These are phyloP conservation scores for Diplodia intermedia DNA, from an alignment of 2,329 filamentous ascomycete species.

Conservation along the genomic window DNA sequence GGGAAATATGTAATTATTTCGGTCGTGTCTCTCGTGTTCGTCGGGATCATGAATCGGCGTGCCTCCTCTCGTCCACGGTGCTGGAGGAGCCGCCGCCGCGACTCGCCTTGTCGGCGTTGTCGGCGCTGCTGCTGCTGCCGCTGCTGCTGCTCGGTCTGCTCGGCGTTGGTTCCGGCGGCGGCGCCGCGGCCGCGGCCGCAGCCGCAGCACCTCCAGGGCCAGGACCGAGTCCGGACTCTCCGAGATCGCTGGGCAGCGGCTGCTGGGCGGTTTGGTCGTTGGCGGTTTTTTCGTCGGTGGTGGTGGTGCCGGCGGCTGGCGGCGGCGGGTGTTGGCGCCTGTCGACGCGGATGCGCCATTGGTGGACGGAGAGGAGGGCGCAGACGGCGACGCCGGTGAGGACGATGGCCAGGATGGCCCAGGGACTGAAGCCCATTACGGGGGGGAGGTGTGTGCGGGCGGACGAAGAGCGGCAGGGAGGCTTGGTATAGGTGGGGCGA, in stretches of 20 bases:
- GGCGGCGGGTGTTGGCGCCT: not conserved
- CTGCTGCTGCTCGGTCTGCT: conserved; percentile 26
- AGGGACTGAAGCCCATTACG: conserved; percentile 10
- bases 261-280: not conserved
- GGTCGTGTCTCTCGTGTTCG: not conserved
- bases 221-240: conserved; percentile 8
- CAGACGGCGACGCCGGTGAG: conserved; percentile 14
- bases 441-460: no score
- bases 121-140: conserved; percentile 7
- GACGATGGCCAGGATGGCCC: conserved; percentile 24
- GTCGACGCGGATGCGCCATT: conserved; percentile 21
- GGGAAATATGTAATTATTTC: not conserved
- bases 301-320: not conserved
- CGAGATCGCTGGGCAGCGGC: conserved; percentile 2
- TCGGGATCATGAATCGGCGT: not conserved
- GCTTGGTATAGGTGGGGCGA: not conserved
- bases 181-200: not conserved
- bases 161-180: not conserved
- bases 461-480: not conserved
- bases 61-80: not conserved
- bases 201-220: no score
- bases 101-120: conserved; percentile 3
- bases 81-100: not conserved
- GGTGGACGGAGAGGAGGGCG: conserved; percentile 15
- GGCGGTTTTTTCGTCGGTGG: not conserved